Base-by-base conservation (phyloP, 1,284 basidiomycete genomes). In the Pisolithus thermaeus region DNA sequence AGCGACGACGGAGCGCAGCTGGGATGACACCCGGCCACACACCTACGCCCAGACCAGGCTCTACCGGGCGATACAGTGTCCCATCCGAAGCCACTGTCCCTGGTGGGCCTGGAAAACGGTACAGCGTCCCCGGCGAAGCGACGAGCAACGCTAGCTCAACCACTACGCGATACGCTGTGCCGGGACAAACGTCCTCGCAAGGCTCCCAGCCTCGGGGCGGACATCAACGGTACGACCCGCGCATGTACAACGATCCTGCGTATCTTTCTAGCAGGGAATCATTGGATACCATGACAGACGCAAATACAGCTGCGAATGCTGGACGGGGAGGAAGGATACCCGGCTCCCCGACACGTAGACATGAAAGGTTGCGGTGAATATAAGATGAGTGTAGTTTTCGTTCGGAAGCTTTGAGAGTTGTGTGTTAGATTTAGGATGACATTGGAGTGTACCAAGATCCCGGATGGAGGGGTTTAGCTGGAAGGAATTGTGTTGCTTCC, bases 21-120 rank as follows among this genome's bases (percentile, higher is more conserved):
- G 66, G 63, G n/a, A 64, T 65, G 59, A 67, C 66, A 2, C 63
- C 63, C 32, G 6, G 55, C 30, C 7, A 35, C 47, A 8, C 42
- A 12, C 23, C 16, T 16, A 43, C 42, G 16, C 42, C 42, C 16
- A 16, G 25, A 16, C 42, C 23, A 8, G 42, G 23, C 23, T 25
- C 25, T 30, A 27, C 39, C 3, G 20, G 23, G 39, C 39, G 42
- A 28, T 43, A 43, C 27, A 43, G 42, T 30, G 23, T 43, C 7
- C 42, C 32, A 20, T 25, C 43, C 18, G 35, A 49, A 4, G 38
- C 38, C 18, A 27, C 27, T 41, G 36, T n/a, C 23, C 4, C 30
- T 23, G 18, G 18, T 30, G 46, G 46, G 14, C 22, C 30, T 8
- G 30, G 44, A 16, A 35, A 20, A 32, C 44, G 44, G 44, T 46